phyloP scores from a whole-genome alignment of 768 basidiomycete species.

The Boletus reticulatus region DNA sequence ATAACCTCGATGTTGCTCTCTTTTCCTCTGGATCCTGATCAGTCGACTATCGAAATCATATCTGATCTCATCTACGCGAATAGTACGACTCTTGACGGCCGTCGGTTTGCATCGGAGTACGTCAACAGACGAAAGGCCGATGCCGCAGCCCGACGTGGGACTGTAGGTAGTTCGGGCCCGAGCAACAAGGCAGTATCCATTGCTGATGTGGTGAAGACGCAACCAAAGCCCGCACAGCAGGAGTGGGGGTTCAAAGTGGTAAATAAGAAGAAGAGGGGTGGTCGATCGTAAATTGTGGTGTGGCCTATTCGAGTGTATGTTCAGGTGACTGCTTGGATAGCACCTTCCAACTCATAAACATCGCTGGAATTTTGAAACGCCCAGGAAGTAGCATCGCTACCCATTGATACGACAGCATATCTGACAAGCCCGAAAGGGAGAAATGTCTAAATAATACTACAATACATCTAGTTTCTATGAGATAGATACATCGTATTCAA shows the following conservation, averaged over 20 bases:
- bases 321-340: conserved; percentile 25
- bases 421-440: not conserved
- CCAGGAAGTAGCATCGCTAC: too few relatives aligned
- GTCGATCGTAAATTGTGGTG: conserved; percentile 41
- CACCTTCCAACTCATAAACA: conserved; percentile 1
- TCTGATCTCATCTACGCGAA: conserved; percentile 93
- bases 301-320: conserved; percentile 8
- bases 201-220: conserved; percentile 88
- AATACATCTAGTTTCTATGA: conserved; percentile 22
- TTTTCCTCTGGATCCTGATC: conserved; percentile 88
- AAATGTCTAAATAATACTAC: conserved; percentile 12
- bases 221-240: conserved; percentile 70
- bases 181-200: conserved; percentile 63
- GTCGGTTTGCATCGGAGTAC: conserved; percentile 93
- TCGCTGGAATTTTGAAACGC: not conserved
- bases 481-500: conserved; percentile 13
- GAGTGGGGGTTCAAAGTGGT: conserved; percentile 94
- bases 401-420: too few relatives aligned
- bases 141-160: conserved; percentile 53
- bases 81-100: conserved; percentile 91
- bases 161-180: conserved; percentile 30
- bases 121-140: conserved; percentile 85
- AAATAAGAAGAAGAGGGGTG: conserved; percentile 92
- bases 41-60: conserved; percentile 85
- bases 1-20: conserved; percentile 93